Evolutionary conservation across 129 eudicot species (phyloP).

Genomic region (Smallanthus sonchifolius): DNA sequence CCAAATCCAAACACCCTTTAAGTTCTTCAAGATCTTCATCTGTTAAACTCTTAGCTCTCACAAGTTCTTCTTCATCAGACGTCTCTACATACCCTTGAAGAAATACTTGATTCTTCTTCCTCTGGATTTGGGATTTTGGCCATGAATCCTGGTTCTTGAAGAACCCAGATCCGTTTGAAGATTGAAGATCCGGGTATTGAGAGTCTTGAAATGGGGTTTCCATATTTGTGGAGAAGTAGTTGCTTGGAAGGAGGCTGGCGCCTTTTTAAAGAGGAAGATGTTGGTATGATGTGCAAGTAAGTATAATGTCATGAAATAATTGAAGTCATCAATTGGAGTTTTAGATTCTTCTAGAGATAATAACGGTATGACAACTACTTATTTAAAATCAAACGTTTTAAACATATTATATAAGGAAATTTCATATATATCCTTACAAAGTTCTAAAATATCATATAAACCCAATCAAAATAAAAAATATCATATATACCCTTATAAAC

Average conservation of each 20-base stretch:
- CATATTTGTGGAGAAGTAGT: slow-evolving; percentile 13
- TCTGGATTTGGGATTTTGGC: slow-evolving; percentile 17
- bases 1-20: slow-evolving; percentile 73
- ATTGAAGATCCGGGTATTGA: slow-evolving; percentile 3
- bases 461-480: too few species aligned
- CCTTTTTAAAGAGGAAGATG: slow-evolving; percentile 11
- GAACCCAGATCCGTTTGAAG: slow-evolving; percentile 18
- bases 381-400: too few species aligned
- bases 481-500: too few species aligned
- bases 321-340: not conserved
- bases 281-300: slow-evolving; percentile 13
- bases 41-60: slow-evolving; percentile 58
- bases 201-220: slow-evolving; percentile 18
- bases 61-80: slow-evolving; percentile 45
- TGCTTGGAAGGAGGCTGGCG: slow-evolving; percentile 6
- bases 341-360: slow-evolving; percentile 21
- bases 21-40: slow-evolving; percentile 71
- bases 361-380: slow-evolving; percentile 1
- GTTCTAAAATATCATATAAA: too few species aligned
- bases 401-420: too few species aligned
- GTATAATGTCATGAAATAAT: not conserved
- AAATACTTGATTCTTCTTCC: slow-evolving; percentile 42
- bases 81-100: slow-evolving; percentile 57
- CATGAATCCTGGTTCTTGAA: slow-evolving; percentile 22
- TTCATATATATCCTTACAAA: too few species aligned